phyloP scores from a whole-genome alignment of 441 rosid genomes.

The Eutrema salsugineum region DNA sequence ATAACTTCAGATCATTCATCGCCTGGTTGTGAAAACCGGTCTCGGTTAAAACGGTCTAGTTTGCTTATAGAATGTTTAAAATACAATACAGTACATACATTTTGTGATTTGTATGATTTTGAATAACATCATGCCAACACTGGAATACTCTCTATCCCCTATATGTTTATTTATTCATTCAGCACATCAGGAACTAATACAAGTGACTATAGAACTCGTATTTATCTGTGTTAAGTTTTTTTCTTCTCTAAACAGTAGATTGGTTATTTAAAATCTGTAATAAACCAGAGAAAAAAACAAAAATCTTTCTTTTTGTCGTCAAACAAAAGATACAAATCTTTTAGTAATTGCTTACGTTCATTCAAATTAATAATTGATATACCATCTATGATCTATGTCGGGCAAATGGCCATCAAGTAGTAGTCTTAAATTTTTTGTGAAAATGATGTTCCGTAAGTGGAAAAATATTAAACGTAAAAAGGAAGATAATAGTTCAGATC shows the following conservation, averaged over 20 bases:
- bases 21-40: not conserved
- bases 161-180: too few species aligned
- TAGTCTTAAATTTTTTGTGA: not conserved
- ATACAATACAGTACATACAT: too few species aligned
- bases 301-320: not conserved
- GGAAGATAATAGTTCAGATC: not conserved
- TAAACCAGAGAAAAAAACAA: not conserved
- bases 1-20: not conserved
- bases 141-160: too few species aligned
- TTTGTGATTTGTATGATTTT: too few species aligned
- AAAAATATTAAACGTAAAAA: not conserved
- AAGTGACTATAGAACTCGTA: too few species aligned
- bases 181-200: too few species aligned
- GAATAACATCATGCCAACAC: too few species aligned
- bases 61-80: too few species aligned
- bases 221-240: too few species aligned
- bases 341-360: not conserved
- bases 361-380: not conserved
- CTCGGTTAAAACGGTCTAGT: not conserved
- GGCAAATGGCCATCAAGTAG: not conserved
- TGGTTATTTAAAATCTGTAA: too few species aligned
- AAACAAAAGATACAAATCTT: not conserved
- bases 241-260: too few species aligned
- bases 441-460: not conserved
- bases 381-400: not conserved